These are phyloP conservation scores for Aaosphaeria pasadenensis DNA, from an alignment of 2,329 filamentous ascomycete species.

Conservation along the genomic window DNA sequence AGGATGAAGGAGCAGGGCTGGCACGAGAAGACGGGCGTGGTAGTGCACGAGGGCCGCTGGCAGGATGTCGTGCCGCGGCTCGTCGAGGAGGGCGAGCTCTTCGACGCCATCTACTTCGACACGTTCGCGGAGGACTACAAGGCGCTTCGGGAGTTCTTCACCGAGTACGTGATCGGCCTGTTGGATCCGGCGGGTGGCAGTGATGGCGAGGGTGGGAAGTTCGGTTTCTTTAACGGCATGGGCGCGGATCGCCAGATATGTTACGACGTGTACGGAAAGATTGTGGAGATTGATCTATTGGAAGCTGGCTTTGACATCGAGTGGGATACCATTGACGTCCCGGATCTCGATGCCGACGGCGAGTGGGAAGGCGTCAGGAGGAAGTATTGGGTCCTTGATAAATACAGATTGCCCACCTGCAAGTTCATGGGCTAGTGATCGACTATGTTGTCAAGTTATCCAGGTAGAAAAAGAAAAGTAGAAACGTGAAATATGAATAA, in stretches of 20 bases:
- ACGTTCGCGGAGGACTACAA: conserved; percentile 94
- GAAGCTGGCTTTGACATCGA: conserved; percentile 88
- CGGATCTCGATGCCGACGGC: conserved; percentile 65
- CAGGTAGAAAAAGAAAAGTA: background rate
- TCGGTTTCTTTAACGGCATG: conserved; percentile 70
- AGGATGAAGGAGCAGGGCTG: conserved; percentile 47
- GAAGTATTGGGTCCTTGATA: conserved; percentile 84
- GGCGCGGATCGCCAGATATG: conserved; percentile 86
- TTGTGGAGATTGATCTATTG: conserved; percentile 82
- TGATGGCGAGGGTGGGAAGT: conserved; percentile 47
- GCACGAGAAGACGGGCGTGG: conserved; percentile 48
- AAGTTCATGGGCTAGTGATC: conserved; percentile 64
- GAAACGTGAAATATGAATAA: too few relatives aligned
- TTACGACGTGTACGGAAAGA: conserved; percentile 93
- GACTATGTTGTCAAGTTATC: background rate
- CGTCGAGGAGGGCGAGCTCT: conserved; percentile 40
- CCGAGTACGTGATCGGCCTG: conserved; percentile 77
- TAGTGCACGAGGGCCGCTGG: conserved; percentile 49
- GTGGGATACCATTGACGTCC: conserved; percentile 76
- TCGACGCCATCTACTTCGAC: conserved; percentile 79
- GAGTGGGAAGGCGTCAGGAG: conserved; percentile 88
- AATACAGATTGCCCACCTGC: conserved; percentile 72
- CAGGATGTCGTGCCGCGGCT: conserved; percentile 48
- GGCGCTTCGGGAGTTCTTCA: conserved; percentile 83
- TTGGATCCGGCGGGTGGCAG: conserved; percentile 55